Evolutionary conservation across 1,139 yeast genomes (phyloP), one percentile per base, ranked within the genome.

Genomic region (Yamadazyma aaseri): DNA sequence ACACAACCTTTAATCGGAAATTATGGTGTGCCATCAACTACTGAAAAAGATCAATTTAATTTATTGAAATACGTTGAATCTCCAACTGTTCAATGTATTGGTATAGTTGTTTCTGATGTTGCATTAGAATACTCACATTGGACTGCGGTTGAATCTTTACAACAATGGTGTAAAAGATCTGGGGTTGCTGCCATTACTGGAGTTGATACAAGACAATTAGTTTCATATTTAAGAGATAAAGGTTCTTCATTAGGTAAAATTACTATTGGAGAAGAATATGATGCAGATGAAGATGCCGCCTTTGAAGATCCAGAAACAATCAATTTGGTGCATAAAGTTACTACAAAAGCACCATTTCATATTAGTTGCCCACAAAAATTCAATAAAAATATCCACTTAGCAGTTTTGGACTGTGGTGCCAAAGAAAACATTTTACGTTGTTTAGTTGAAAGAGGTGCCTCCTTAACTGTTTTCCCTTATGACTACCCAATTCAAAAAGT

Each of bases 111-210:
- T 30, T 87, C 96, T 26, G 97, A 92, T 55, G 96, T 80, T 39
- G 97, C 98, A 18, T 76, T 90, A 71, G 79, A 87, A 58, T 87
- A 92, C 64, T 86, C 96, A 15, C 98, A 92, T 62, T 92, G 98
- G 98, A 90, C 97, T 27, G 98, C 98, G 4, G 96, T 92, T 27
- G 97, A 92, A 67, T 84, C 95, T 16, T 74, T 92, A 39, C 86
- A 86, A 45, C 86, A 85, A 51, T 92, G 97, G 97, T 92, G 98
- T 69, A 79, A 86, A 63, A 81, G 96, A 57, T 94, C 89, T 49
- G 96, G 96, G 25, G 94, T 92, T 36, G 95, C 97, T 39, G 98
- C 97, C 35, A 85, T 92, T 50, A 80, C 96, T 26, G 98, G 97
- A 39, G 96, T 92, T 35, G 98, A 92, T 62, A 92, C 98, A 42